Conservation (phyloP, 202 grass and related monocot genomes). For the Setaria italica region DNA sequence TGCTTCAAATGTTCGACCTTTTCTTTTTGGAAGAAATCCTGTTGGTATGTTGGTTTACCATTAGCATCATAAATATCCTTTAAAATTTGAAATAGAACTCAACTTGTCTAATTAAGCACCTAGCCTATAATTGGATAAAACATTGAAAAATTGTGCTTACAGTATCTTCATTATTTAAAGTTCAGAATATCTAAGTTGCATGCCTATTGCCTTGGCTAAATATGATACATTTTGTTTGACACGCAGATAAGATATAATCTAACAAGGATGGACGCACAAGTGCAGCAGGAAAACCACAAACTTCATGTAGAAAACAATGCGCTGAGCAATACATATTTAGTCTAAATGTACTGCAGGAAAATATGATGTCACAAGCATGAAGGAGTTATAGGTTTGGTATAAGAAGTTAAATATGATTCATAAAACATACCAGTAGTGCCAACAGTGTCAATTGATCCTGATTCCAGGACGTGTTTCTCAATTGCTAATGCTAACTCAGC, state of each 20-base stretch:
- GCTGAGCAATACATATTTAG: constrained; percentile 1
- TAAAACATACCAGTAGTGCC: constrained; percentile 77
- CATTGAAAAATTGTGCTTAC: constrained; percentile 21
- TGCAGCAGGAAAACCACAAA: not conserved
- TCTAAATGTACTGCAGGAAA: constrained; percentile 1
- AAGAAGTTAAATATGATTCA: constrained; percentile 5
- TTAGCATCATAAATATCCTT: not conserved
- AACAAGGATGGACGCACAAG: not conserved
- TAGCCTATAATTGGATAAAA: not conserved
- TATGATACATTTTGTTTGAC: not conserved
- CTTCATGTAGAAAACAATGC: constrained; percentile 18
- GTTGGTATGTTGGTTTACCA: not conserved
- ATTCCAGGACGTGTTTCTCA: constrained; percentile 91
- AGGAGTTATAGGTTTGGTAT: not conserved
- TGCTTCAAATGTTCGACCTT: constrained; percentile 10
- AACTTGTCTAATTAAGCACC: constrained; percentile 13
- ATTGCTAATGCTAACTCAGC: constrained; percentile 86
- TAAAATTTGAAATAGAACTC: not conserved
- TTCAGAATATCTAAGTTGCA: constrained; percentile 1
- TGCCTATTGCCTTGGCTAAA: constrained; percentile 15
- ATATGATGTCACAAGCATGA: constrained; percentile 22
- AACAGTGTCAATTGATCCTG: constrained; percentile 89
- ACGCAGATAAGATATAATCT: constrained; percentile 16
- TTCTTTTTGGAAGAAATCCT: not conserved
- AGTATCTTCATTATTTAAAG: not conserved